phyloP scores from a whole-genome alignment of 495 filamentous ascomycete genomes.

The Penicillium waksmanii region DNA sequence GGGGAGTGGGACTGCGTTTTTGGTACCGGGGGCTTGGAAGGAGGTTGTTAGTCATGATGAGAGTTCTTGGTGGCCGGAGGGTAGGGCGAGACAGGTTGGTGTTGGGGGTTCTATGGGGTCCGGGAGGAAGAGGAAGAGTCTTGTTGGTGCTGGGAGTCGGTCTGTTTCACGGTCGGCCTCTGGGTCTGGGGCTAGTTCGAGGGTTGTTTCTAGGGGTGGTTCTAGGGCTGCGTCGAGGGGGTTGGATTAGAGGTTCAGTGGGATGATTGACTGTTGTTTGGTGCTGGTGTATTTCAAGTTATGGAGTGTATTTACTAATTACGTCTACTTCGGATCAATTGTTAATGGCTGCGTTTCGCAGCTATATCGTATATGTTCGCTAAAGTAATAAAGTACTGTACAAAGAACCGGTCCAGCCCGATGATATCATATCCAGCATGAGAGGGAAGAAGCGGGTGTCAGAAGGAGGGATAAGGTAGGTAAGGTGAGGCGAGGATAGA shows the following conservation, averaged over 20 bases:
- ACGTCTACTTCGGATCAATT: not conserved
- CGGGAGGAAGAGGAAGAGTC: slow-evolving; percentile 7
- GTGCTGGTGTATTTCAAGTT: too few species aligned
- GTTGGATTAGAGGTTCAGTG: not conserved
- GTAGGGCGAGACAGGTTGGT: slow-evolving; percentile 8
- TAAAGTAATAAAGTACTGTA: slow-evolving; percentile 28
- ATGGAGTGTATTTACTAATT: not conserved
- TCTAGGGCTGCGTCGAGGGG: slow-evolving; percentile 17
- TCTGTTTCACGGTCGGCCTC: not conserved
- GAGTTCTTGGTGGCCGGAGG: slow-evolving; percentile 24
- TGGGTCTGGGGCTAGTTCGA: slow-evolving; percentile 19
- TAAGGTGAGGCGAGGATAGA: slow-evolving; percentile 4
- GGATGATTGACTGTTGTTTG: too few species aligned
- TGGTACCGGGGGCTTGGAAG: slow-evolving; percentile 19
- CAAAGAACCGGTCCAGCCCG: slow-evolving; percentile 17
- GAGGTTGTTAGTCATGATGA: slow-evolving; percentile 23
- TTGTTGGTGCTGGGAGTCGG: slow-evolving; percentile 4
- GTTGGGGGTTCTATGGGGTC: too few species aligned
- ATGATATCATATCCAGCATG: slow-evolving; percentile 8
- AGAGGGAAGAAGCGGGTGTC: slow-evolving; percentile 7
- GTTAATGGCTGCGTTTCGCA: not conserved
- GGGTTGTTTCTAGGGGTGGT: slow-evolving; percentile 13
- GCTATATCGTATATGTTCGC: slow-evolving; percentile 13
- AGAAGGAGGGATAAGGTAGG: not conserved
- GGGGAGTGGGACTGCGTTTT: slow-evolving; percentile 13